Conservation (phyloP, 495 filamentous ascomycete genomes). For the Cercophora scortea region DNA sequence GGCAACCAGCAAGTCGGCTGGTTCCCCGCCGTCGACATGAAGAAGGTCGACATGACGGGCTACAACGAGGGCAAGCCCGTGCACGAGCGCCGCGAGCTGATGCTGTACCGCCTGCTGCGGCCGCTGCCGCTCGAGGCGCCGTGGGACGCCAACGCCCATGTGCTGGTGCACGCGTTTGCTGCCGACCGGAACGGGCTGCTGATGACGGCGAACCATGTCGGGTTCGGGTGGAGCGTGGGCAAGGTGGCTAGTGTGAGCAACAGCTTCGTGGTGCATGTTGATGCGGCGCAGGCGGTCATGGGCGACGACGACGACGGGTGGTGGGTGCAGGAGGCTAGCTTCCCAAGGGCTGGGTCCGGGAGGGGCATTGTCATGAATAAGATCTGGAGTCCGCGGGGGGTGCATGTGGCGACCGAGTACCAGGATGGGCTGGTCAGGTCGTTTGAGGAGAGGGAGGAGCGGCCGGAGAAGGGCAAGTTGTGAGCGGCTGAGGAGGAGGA, state of each 20-base stretch:
- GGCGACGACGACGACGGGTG: slow-evolving; percentile 39
- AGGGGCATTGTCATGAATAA: slow-evolving; percentile 53
- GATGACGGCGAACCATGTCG: slow-evolving; percentile 53
- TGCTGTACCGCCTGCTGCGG: slow-evolving; percentile 49
- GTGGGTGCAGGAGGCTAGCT: slow-evolving; percentile 63
- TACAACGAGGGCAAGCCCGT: slow-evolving; percentile 46
- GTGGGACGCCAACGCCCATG: slow-evolving; percentile 47
- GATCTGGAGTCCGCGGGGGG: slow-evolving; percentile 55
- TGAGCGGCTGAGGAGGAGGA: neutral
- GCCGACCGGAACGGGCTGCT: slow-evolving; percentile 63
- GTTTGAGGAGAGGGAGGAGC: slow-evolving; percentile 3
- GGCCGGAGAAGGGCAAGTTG: slow-evolving; percentile 7
- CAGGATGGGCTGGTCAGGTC: slow-evolving; percentile 50
- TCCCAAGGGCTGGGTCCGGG: slow-evolving; percentile 47
- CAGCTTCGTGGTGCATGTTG: slow-evolving; percentile 52
- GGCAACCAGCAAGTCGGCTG: slow-evolving; percentile 22
- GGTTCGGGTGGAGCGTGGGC: slow-evolving; percentile 41
- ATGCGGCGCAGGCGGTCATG: slow-evolving; percentile 38
- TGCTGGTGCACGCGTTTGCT: slow-evolving; percentile 58
- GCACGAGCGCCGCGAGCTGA: slow-evolving; percentile 51
- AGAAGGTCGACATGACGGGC: slow-evolving; percentile 53
- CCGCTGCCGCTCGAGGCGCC: slow-evolving; percentile 19
- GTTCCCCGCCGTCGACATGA: slow-evolving; percentile 54
- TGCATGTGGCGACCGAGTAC: slow-evolving; percentile 54
- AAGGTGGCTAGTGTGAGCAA: slow-evolving; percentile 55